Evolutionary conservation across 2,329 filamentous ascomycete genomes (phyloP), one percentile per base, ranked within the genome.

Genomic region (Plenodomus lindquistii): DNA sequence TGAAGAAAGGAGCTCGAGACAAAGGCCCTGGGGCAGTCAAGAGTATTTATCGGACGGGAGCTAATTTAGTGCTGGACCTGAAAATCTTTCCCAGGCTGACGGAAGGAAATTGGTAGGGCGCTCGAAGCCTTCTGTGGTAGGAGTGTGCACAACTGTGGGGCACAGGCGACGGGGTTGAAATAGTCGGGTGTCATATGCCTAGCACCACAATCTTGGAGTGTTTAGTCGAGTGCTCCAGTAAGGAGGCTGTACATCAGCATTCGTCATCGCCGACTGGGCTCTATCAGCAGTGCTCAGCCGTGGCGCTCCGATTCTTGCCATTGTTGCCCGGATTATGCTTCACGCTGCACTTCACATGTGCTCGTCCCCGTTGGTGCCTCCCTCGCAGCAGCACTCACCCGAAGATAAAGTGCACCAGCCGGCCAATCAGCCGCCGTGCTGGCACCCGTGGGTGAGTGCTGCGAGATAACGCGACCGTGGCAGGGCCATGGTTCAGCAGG

Each of bases 31-130:
- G 54, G 54, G 42, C 54, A 45, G 29, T 7, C 34, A 36, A 37
- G 35, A 44, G 44, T 61, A 63, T 64, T 60, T 59, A 60, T 63
- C 44, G 50, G 42, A 53, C 63, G 65, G 66, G 63, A 69, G 58
- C 66, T 69, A 69, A 64, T 63, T 54, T 66, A 65, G 63, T 59
- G 48, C 46, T 59, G 50, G 53, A 48, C 52, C 53, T 56, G 54
- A 59, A 64, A 64, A 60, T 52, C 54, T 60, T 62, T 62, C 50
- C 52, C 53, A 58, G 56, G 52, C 54, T 47, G 43, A 54, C 55
- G 56, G 54, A 57, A 59, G 50, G 53, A 59, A 60, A 66, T 59
- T 51, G 53, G 43, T 49, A 47, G 34, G 41, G 48, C 52, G 57
- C 59, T 56, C 54, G 51, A 52, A 60, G 52, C 27, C 48, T 52